phyloP scores from a whole-genome alignment of 2,329 filamentous ascomycete species.

The Fonsecaea monophora region DNA sequence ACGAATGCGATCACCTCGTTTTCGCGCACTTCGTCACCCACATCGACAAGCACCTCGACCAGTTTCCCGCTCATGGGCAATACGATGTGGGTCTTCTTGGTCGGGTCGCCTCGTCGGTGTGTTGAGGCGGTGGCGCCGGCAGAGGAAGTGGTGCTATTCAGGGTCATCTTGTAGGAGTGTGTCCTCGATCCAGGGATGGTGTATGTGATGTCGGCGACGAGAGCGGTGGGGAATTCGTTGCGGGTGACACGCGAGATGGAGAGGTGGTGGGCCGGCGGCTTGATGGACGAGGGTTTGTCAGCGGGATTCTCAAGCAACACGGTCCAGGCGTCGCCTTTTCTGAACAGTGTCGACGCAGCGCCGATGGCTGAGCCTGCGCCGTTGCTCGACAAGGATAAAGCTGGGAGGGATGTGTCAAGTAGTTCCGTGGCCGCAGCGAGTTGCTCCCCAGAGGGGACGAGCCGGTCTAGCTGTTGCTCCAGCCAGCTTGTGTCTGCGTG shows the following conservation, averaged over 20 bases:
- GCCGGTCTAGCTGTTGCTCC: constrained; percentile 54
- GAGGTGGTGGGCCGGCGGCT: constrained; percentile 56
- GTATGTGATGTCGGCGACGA: constrained; percentile 61
- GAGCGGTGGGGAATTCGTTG: constrained; percentile 65
- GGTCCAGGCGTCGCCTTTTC: constrained; percentile 66
- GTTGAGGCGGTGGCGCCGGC: constrained; percentile 47
- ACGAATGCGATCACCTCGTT: constrained; percentile 65
- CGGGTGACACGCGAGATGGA: constrained; percentile 61
- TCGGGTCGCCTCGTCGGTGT: constrained; percentile 59
- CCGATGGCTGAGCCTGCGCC: constrained; percentile 29
- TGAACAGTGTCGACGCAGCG: constrained; percentile 56
- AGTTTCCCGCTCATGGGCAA: constrained; percentile 66
- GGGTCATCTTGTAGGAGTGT: constrained; percentile 53
- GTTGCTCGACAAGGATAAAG: constrained; percentile 10
- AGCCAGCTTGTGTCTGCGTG: constrained; percentile 65
- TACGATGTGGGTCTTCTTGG: constrained; percentile 60
- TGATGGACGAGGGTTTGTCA: constrained; percentile 21
- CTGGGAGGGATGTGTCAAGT: constrained; percentile 12
- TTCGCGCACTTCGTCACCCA: constrained; percentile 56
- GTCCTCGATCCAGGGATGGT: constrained; percentile 49
- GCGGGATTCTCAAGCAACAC: constrained; percentile 53
- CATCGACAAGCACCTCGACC: constrained; percentile 64
- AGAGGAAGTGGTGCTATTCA: constrained; percentile 54
- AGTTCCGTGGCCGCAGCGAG: constrained; percentile 26
- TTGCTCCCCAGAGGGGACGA: constrained; percentile 48